Percentiles rank a stretch among this genome's conserved stretches.
These are phyloP conservation scores for Porcisia hertigi DNA, from an alignment of 208 protist species.

Conservation along the genomic window DNA sequence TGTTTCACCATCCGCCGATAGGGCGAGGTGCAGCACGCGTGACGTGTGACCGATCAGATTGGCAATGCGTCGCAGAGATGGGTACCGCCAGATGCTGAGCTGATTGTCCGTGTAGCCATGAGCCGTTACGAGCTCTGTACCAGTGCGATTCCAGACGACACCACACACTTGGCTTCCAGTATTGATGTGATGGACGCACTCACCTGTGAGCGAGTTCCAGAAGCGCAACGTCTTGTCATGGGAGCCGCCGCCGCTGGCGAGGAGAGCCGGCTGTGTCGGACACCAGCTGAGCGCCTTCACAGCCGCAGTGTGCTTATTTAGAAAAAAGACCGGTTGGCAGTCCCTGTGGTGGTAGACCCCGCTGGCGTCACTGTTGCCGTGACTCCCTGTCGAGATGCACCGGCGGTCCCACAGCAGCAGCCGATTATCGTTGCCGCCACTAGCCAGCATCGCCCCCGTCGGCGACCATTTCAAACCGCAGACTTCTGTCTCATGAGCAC, in stretches of 20 bases:
- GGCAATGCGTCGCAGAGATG: slow-evolving; percentile 95
- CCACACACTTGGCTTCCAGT: slow-evolving; percentile 97
- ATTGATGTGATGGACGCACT: slow-evolving; percentile 94
- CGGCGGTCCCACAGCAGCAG: slow-evolving; percentile 96
- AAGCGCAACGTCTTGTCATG: slow-evolving; percentile 98
- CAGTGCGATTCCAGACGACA: slow-evolving; percentile 94
- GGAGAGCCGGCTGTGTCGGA: slow-evolving; percentile 93
- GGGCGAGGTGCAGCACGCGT: slow-evolving; percentile 98
- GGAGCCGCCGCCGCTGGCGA: slow-evolving; percentile 98
- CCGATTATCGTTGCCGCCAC: slow-evolving; percentile 98
- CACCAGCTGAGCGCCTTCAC: slow-evolving; percentile 99
- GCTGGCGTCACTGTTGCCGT: not conserved
- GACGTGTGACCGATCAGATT: slow-evolving; percentile 98
- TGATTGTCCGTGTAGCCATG: slow-evolving; percentile 99
- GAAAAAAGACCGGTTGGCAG: slow-evolving; percentile 70
- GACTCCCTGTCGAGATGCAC: slow-evolving; percentile 16
- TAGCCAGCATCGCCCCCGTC: slow-evolving; percentile 93
- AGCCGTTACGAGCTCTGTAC: slow-evolving; percentile 97
- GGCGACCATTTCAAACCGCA: slow-evolving; percentile 97
- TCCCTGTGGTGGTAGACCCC: slow-evolving; percentile 3
- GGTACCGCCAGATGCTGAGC: slow-evolving; percentile 99
- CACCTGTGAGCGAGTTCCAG: slow-evolving; percentile 97
- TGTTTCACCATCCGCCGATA: slow-evolving; percentile 96
- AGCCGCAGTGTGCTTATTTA: slow-evolving; percentile 95
- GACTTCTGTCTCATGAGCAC: slow-evolving; percentile 95